These are phyloP conservation scores for Perilla frutescens DNA, from an alignment of 257 asterid species.

Conservation along the genomic window DNA sequence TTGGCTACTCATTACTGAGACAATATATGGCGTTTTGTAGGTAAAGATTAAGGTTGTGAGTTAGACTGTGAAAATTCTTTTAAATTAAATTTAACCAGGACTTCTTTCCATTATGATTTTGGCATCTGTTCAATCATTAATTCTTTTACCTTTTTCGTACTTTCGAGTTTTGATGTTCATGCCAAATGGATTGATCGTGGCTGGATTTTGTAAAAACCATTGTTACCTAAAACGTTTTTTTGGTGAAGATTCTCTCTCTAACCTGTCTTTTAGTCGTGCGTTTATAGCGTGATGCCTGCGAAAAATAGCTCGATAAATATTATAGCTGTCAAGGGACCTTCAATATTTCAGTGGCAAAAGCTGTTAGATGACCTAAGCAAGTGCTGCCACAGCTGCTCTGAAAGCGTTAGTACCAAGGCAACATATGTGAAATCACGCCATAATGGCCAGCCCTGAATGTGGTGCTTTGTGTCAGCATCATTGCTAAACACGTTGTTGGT, in stretches of 20 bases:
- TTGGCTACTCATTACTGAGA: neutral
- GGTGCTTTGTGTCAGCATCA: conserved; percentile 26
- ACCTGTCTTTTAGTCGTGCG: conserved; percentile 22
- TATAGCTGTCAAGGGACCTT: conserved; percentile 33
- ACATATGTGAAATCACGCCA: conserved; percentile 29
- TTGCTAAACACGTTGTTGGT: conserved; percentile 8
- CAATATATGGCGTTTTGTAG: neutral
- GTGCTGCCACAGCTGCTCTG: conserved; percentile 17
- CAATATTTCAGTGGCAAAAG: neutral
- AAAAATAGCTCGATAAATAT: conserved; percentile 14
- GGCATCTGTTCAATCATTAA: neutral
- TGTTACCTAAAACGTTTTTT: conserved; percentile 3
- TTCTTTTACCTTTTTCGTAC: neutral
- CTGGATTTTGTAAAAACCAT: conserved; percentile 22
- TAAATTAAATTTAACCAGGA: neutral
- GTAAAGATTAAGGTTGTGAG: conserved; percentile 9
- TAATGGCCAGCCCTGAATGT: conserved; percentile 13
- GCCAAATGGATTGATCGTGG: conserved; percentile 11
- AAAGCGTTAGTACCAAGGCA: neutral
- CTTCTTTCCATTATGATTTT: neutral
- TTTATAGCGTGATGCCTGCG: conserved; percentile 23
- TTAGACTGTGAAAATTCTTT: neutral
- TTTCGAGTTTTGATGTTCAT: conserved; percentile 4
- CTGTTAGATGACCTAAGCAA: neutral
- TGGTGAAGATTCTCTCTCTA: conserved; percentile 30